Percentiles rank a stretch among this genome's conserved stretches.
phyloP scores from a whole-genome alignment of 2,329 filamentous ascomycete species.

The Domatiomyces catenatus region DNA sequence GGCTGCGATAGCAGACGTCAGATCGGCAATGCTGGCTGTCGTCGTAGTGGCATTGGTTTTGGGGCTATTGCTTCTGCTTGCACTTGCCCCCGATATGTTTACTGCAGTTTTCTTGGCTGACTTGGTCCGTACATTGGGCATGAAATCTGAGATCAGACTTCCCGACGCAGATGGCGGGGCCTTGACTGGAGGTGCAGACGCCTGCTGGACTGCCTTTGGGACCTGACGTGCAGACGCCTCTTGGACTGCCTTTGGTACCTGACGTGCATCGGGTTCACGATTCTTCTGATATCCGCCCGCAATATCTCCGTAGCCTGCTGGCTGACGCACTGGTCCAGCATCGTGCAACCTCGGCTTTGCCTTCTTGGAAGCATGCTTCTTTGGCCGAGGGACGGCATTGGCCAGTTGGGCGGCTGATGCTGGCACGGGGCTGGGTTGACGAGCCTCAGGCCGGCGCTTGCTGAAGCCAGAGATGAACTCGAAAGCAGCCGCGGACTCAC shows the following conservation, averaged over 20 bases:
- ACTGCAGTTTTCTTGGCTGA: slow-evolving; percentile 28
- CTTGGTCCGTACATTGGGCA: slow-evolving; percentile 44
- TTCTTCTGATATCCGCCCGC: slow-evolving; percentile 64
- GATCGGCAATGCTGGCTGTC: slow-evolving; percentile 38
- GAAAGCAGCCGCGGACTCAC: slow-evolving; percentile 61
- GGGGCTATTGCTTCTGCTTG: neutral
- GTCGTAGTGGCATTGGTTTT: slow-evolving; percentile 26
- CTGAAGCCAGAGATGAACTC: slow-evolving; percentile 66
- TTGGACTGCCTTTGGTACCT: slow-evolving; percentile 28
- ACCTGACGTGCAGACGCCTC: slow-evolving; percentile 26
- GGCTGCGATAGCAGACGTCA: slow-evolving; percentile 66
- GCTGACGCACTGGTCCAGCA: slow-evolving; percentile 44
- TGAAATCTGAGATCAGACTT: slow-evolving; percentile 63
- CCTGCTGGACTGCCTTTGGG: slow-evolving; percentile 31
- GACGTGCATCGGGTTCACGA: slow-evolving; percentile 35
- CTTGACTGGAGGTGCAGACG: slow-evolving; percentile 30
- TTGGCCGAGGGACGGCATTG: slow-evolving; percentile 14
- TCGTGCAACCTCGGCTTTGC: slow-evolving; percentile 46
- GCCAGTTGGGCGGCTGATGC: neutral
- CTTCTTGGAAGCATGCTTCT: slow-evolving; percentile 38
- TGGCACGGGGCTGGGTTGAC: neutral
- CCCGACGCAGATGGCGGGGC: slow-evolving; percentile 56
- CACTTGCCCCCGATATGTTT: neutral
- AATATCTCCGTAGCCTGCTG: slow-evolving; percentile 49
- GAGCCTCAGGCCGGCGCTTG: slow-evolving; percentile 33